phyloP scores from a whole-genome alignment of 345 rosid species.

The Clarkia xantiana region DNA sequence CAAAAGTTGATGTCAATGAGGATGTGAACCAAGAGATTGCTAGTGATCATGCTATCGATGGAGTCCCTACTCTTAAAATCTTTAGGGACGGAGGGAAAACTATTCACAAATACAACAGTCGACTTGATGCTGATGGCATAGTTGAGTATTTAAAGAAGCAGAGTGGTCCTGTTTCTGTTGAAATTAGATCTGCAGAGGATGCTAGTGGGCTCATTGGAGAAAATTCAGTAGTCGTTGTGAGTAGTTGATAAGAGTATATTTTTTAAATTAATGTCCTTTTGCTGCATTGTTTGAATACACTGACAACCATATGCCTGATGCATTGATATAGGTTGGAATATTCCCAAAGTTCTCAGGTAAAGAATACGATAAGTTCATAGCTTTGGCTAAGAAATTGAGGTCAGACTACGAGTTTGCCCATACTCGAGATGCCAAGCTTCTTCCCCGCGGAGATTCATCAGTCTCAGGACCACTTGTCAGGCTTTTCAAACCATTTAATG shows the following conservation, averaged over 20 bases:
- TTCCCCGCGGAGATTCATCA: constrained; percentile 81
- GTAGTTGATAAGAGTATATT: constrained; percentile 12
- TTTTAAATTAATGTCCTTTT: no score
- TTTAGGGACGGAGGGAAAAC: constrained; percentile 69
- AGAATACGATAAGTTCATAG: constrained; percentile 62
- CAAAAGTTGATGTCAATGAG: constrained; percentile 82
- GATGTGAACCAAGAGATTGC: constrained; percentile 60
- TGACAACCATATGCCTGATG: background rate
- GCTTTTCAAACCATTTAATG: constrained; percentile 95
- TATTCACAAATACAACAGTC: constrained; percentile 83
- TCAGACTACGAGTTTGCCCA: constrained; percentile 87
- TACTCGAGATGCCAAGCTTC: constrained; percentile 66
- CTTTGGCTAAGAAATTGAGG: constrained; percentile 68
- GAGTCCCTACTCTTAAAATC: constrained; percentile 83
- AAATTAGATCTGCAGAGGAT: constrained; percentile 50
- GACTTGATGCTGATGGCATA: constrained; percentile 87
- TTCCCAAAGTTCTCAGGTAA: constrained; percentile 77
- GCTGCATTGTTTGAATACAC: background rate
- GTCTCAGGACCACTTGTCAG: constrained; percentile 77
- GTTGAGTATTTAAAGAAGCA: constrained; percentile 69
- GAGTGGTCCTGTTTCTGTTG: constrained; percentile 82
- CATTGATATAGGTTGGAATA: constrained; percentile 57
- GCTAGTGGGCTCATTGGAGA: constrained; percentile 47
- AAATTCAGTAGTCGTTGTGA: constrained; percentile 53
- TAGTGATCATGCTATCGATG: constrained; percentile 43